phyloP scores from a whole-genome alignment of 495 filamentous ascomycete genomes.

The Aspergillus affinis region DNA sequence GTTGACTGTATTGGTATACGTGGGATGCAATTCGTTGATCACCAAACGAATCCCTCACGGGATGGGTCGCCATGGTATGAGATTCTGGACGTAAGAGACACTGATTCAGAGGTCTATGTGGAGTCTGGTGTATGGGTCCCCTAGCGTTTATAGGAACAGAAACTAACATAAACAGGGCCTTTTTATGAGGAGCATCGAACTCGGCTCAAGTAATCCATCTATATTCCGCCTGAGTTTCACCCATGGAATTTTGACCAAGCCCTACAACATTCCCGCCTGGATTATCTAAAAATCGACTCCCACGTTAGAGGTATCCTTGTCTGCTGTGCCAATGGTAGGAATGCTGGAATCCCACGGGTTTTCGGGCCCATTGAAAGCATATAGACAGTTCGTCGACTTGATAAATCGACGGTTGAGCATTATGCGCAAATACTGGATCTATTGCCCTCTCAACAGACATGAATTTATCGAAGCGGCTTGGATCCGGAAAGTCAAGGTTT shows the following conservation, averaged over 20 bases:
- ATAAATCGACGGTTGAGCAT: conserved; percentile 8
- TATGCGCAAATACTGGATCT: conserved; percentile 10
- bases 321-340: conserved; percentile 7
- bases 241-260: conserved; percentile 11
- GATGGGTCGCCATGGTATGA: conserved; percentile 19
- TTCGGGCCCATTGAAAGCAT: conserved; percentile 7
- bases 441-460: conserved; percentile 10
- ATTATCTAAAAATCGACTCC: conserved; percentile 13
- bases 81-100: conserved; percentile 5
- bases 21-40: conserved; percentile 6
- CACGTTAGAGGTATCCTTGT: conserved; percentile 13
- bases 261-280: background rate
- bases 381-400: conserved; percentile 4
- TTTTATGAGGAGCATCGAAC: conserved; percentile 10
- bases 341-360: conserved; percentile 12
- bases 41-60: background rate
- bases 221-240: conserved; percentile 9
- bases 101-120: conserved; percentile 1
- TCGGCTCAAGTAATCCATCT: background rate
- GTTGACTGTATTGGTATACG: conserved; percentile 5
- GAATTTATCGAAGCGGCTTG: conserved; percentile 14
- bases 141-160: background rate
- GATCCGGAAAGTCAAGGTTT: conserved; percentile 9
- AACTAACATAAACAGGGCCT: conserved; percentile 15
- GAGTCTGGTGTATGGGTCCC: conserved; percentile 7